Base-by-base conservation (phyloP, 75 land plant species). In the Adiantum capillusveneris region DNA sequence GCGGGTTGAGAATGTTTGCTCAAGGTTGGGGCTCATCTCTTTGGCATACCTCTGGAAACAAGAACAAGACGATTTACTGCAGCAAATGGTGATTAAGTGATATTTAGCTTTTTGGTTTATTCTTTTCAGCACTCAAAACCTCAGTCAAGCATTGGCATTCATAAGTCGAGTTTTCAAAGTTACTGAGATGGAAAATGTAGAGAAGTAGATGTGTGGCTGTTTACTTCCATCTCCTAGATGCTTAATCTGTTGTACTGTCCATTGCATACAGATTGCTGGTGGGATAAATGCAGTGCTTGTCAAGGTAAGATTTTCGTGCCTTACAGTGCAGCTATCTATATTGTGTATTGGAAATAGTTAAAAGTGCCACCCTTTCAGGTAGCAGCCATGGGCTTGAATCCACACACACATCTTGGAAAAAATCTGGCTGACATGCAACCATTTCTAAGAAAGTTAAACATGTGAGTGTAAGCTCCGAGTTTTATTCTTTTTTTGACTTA, bases 1-100 rank as follows among this genome's bases (percentile, higher is more conserved):
- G 53, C 67, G 98, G 31, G 85, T 94, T n/a, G 98, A 94, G 56
- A 89, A 78, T 77, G 78, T 94, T 54, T 94, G 98, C 69, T 81
- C 98, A 14, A 74, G 98, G 72, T 68, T 94, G 58, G 91, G 87
- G 44, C 90, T 94, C 30, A 79, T 94, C 60, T 94, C 96, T 48
- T 60, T 94, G 63, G 96, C 98, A 70, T 89, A 72, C 71, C 73
- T 94, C 29, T 94, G 98, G 98, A 86, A 83, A 53, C 96, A 86
- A 64, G 85, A 94, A 54, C 98, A 94, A 65, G 69, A 75, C 11
- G 28, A 59, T 39, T 87, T 94, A 25, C 87, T 94, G 39, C 75
- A 89, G 51, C 82, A 89, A 77, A 89, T 94, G 90, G 96, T 89
- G 75, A 77, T 25, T 57, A 52, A 18, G 39, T 57, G 57, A 2